Conservation (phyloP, 345 rosid species). For the Clausena lansium region DNA sequence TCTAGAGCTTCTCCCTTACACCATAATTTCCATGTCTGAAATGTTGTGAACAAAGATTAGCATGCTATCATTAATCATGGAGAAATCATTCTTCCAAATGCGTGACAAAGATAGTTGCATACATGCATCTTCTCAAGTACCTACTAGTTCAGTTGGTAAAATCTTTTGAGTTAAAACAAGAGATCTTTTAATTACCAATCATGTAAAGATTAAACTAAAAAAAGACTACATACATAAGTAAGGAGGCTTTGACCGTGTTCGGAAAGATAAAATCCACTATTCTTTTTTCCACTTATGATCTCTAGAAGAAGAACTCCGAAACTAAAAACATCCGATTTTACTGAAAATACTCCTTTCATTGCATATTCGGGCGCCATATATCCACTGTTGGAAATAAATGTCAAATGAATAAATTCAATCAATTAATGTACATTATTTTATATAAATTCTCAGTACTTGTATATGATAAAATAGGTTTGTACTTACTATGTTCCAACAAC, state of each 20-base stretch:
- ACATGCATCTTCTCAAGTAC: too few species aligned
- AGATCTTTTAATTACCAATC: too few species aligned
- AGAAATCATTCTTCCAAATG: not conserved
- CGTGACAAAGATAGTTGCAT: not conserved
- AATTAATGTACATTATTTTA: too few species aligned
- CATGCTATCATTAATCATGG: not conserved
- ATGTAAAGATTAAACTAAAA: too few species aligned
- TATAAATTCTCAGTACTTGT: not conserved
- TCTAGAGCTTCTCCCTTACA: not conserved
- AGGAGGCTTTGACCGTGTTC: slow-evolving; percentile 16
- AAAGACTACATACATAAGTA: not conserved
- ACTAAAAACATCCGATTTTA: slow-evolving; percentile 15
- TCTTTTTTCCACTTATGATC: slow-evolving; percentile 4
- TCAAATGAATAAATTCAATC: not conserved
- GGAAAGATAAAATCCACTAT: not conserved
- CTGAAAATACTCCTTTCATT: slow-evolving; percentile 10
- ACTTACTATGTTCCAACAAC: not conserved
- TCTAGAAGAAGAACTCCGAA: slow-evolving; percentile 23
- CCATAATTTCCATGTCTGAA: slow-evolving; percentile 15
- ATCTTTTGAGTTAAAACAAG: too few species aligned
- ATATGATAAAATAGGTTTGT: too few species aligned
- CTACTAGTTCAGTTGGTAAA: too few species aligned
- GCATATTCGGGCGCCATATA: slow-evolving; percentile 21
- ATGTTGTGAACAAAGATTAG: not conserved
- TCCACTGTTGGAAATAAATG: not conserved